Conservation (phyloP, 805 yeast genomes). For the Saccharomycopsis javanensis region DNA sequence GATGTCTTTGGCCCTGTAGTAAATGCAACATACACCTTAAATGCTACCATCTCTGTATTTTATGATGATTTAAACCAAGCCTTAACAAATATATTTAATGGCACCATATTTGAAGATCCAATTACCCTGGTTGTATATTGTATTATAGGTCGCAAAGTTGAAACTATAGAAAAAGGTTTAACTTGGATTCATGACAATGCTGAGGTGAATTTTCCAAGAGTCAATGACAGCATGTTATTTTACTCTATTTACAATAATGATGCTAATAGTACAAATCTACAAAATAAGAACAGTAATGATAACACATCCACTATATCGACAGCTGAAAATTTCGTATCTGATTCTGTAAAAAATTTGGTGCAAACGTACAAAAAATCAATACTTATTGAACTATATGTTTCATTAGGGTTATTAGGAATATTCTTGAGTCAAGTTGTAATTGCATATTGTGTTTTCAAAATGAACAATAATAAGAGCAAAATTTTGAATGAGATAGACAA, state of each 20-base stretch:
- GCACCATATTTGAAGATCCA: slow-evolving; percentile 56
- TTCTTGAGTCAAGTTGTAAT: slow-evolving; percentile 41
- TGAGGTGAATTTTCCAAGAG: slow-evolving; percentile 45
- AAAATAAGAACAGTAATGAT: neutral
- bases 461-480: neutral
- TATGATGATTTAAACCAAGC: slow-evolving; percentile 49
- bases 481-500: neutral
- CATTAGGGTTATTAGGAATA: slow-evolving; percentile 33
- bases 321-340: slow-evolving; percentile 21
- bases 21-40: slow-evolving; percentile 46
- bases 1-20: slow-evolving; percentile 59
- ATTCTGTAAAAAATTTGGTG: slow-evolving; percentile 25
- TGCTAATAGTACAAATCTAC: neutral
- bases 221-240: slow-evolving; percentile 25
- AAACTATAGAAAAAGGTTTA: slow-evolving; percentile 56
- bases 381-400: slow-evolving; percentile 37
- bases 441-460: slow-evolving; percentile 24
- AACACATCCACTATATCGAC: slow-evolving; percentile 8
- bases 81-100: slow-evolving; percentile 50
- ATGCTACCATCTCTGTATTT: slow-evolving; percentile 50
- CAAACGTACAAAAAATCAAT: slow-evolving; percentile 29
- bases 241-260: neutral
- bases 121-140: slow-evolving; percentile 66
- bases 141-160: slow-evolving; percentile 64
- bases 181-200: slow-evolving; percentile 69